Evolutionary conservation across 179 eudicot species (phyloP), one percentile per base, ranked within the genome.

Genomic region (Spinacia oleracea): DNA sequence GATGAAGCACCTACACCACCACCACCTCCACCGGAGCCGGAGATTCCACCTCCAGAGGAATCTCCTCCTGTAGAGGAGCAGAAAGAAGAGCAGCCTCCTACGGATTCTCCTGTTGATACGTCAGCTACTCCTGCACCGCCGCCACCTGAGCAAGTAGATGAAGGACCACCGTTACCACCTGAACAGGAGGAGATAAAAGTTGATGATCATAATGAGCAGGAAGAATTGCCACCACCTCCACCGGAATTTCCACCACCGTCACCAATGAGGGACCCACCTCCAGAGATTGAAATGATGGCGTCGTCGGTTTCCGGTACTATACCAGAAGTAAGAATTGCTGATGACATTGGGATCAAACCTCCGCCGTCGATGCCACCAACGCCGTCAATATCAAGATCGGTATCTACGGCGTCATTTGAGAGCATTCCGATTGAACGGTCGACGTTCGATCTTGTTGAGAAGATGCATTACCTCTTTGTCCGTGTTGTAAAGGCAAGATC

Each of bases 391-490:
- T 78, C 65, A 63, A 84, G 92, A 31, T 86, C 92, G 69, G 88
- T 89, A 59, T 80, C 91, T 8, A 84, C 97, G 0, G 93, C 93
- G 18, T 78, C 82, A 35, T 79, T 94, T 0, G 97, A 91, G 45
- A 82, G 87, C 27, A 66, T 87, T 8, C 74, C 88, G 12, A 79
- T 89, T 11, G 98, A 91, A 68, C 90, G 84, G 65, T 82, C 98
- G 5, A 63, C 96, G 2, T 96, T 88, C 75, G 99, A 96, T 72
- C 91, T 96, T 0, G 99, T 96, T 10, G 96, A 96, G 75, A 96
- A 96, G 76, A 96, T 96, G 99, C 98, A 96, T 68, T 96, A 93
- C 81, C 87, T 96, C n/a, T 96, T 96, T 75, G 88, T 93, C 16
- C 91, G 98, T 16, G 91, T 91, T 1, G 91, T 93, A 0, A 93